Base-by-base conservation (phyloP, 306 rosid genomes). In the Quercus dentata region DNA sequence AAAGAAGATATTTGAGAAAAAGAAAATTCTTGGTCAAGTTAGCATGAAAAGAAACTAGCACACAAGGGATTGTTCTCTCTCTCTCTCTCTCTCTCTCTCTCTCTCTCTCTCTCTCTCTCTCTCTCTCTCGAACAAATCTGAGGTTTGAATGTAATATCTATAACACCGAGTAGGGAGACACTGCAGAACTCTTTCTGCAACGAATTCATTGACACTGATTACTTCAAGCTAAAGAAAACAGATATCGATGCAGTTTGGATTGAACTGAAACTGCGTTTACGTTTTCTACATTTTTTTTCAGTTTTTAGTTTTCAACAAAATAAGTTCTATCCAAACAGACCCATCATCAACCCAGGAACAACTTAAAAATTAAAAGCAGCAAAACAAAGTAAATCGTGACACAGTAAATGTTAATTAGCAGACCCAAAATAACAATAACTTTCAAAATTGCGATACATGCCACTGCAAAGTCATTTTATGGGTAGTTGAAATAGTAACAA, bases 1-100 rank as follows among this genome's bases (percentile, higher is more conserved):
- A 51, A 28, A 75, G 31, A 73, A 73, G 1, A 49, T 69, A 23
- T 55, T 55, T 15, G 71, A 80, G 35, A 12, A 64, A 81, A 69
- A 81, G 58, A 23, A 64, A 71, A 75, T n/a, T 54, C 17, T 79
- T 71, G 59, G 38, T 33, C 46, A 67, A 65, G 21, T n/a, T 41
- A 8, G 11, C 8, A 31, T 52, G 78, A 20, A 19, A 17, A 58
- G 11, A 54, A 65, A 63, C 17, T 71, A 12, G 63, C 74, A 23
- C 72, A 30, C 28, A 82, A 59, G 11, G 1, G 11, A 41, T 41
- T 49, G 14, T 17, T 49, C n/a, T 49, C 54, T 12, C 15, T 21
- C 21, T 21, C 21, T 21, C 21, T 27, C 28, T 27, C 27, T 25
- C 27, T 46, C 15, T 44, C 51, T 49, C 54, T 13, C 17, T 12